phyloP scores from a whole-genome alignment of 2,329 filamentous ascomycete genomes.

The Venturia oleaginea region DNA sequence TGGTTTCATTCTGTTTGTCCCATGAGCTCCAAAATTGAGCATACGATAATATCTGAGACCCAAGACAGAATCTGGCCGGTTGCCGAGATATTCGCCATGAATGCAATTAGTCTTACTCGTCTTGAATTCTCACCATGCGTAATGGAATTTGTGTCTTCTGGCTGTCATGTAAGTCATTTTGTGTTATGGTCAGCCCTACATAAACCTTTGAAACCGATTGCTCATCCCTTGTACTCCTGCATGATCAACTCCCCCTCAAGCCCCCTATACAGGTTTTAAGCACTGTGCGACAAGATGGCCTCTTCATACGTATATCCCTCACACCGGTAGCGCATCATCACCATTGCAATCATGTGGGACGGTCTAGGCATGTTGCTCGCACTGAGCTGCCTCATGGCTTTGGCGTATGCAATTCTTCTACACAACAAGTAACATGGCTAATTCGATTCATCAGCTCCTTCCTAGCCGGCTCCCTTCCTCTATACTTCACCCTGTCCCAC shows the following conservation, averaged over 20 bases:
- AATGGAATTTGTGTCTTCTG: neutral
- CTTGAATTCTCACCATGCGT: no score
- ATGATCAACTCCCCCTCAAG: neutral
- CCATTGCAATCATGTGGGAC: constrained; percentile 42
- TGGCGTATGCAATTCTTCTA: constrained; percentile 42
- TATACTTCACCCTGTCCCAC: constrained; percentile 79
- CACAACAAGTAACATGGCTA: constrained; percentile 17
- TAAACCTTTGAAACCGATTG: neutral
- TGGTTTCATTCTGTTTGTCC: neutral
- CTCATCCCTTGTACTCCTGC: neutral
- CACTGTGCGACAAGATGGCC: neutral
- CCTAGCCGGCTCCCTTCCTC: constrained; percentile 78
- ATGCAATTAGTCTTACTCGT: no score
- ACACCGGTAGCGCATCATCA: neutral
- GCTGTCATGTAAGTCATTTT: neutral
- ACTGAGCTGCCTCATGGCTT: constrained; percentile 56
- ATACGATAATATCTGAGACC: no score
- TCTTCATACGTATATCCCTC: neutral
- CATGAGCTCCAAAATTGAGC: no score
- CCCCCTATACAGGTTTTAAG: neutral
- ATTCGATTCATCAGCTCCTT: constrained; percentile 61
- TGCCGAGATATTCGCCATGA: no score
- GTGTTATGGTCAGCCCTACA: neutral
- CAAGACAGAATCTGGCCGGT: no score
- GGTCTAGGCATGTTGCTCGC: constrained; percentile 56